A percentile compares a stretch with the other conserved stretches of the same genome.
These are phyloP conservation scores for Tuber magnatum DNA, from an alignment of 495 filamentous ascomycete genomes.

Conservation along the genomic window DNA sequence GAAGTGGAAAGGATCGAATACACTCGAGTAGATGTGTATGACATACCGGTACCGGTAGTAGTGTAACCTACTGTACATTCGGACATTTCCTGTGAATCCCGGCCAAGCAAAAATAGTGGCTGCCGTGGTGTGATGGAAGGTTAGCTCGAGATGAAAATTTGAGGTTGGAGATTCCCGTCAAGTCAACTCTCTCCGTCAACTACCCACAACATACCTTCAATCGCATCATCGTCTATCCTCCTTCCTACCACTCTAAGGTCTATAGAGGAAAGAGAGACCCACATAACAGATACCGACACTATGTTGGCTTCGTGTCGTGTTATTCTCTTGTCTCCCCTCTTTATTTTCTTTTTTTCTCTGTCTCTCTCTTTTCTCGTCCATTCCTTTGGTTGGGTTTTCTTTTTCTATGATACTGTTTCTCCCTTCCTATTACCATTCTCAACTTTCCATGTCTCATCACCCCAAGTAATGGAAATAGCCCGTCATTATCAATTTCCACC, in stretches of 20 bases:
- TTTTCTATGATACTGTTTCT: slow-evolving; percentile 18
- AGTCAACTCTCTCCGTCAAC: not conserved
- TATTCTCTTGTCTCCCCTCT: slow-evolving; percentile 15
- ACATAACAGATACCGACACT: not conserved
- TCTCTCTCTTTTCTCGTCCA: slow-evolving; percentile 15
- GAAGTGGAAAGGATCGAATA: not conserved
- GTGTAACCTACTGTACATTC: not conserved
- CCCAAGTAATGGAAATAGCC: slow-evolving; percentile 32
- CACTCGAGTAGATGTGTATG: not conserved
- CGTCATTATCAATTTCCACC: slow-evolving; percentile 35
- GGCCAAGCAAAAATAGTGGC: not conserved
- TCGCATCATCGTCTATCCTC: not conserved
- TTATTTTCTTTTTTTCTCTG: slow-evolving; percentile 29
- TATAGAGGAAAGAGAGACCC: slow-evolving; percentile 6
- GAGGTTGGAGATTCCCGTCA: not conserved
- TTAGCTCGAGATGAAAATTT: not conserved
- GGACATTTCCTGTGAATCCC: not conserved
- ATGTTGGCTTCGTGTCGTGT: slow-evolving; percentile 22
- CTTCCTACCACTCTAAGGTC: not conserved
- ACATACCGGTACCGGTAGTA: not conserved
- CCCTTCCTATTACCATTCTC: slow-evolving; percentile 15
- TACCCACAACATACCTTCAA: slow-evolving; percentile 1
- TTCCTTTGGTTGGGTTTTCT: slow-evolving; percentile 23
- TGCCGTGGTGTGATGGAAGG: not conserved
- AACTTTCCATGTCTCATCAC: slow-evolving; percentile 27